These are phyloP conservation scores for Corylus americana DNA, from an alignment of 306 rosid species.

Conservation along the genomic window DNA sequence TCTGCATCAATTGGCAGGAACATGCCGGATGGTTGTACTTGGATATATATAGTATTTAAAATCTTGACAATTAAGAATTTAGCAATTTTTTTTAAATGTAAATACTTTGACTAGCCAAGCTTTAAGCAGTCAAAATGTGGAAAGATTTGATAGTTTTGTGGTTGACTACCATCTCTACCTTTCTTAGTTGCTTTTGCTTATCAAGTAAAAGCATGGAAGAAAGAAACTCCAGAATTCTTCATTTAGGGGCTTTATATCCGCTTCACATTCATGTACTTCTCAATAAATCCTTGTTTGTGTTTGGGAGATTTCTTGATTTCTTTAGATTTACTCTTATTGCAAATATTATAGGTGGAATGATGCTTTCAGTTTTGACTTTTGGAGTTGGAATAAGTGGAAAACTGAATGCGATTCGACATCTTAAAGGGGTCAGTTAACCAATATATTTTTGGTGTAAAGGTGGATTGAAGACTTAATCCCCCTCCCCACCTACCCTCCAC, in stretches of 20 bases:
- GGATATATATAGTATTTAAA: not conserved
- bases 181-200: not conserved
- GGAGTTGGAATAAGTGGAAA: too few relatives aligned
- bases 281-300: not conserved
- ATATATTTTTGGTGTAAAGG: not conserved
- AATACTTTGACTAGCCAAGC: not conserved
- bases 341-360: too few relatives aligned
- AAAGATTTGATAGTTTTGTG: not conserved
- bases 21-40: not conserved
- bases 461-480: not conserved
- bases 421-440: not conserved
- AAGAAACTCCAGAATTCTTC: not conserved
- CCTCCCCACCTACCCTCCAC: too few relatives aligned
- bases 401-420: not conserved
- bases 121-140: not conserved
- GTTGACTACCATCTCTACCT: not conserved
- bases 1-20: not conserved
- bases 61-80: not conserved
- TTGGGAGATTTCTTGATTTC: not conserved
- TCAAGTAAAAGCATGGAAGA: not conserved
- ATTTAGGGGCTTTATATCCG: not conserved
- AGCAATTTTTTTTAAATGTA: not conserved
- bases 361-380: too few relatives aligned
- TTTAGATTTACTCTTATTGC: not conserved
- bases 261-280: not conserved